A percentile compares a stretch with the other conserved stretches of the same genome.
phyloP scores from a whole-genome alignment of 371 early-diverging fungal genomes.

The Rhizomucor miehei region DNA sequence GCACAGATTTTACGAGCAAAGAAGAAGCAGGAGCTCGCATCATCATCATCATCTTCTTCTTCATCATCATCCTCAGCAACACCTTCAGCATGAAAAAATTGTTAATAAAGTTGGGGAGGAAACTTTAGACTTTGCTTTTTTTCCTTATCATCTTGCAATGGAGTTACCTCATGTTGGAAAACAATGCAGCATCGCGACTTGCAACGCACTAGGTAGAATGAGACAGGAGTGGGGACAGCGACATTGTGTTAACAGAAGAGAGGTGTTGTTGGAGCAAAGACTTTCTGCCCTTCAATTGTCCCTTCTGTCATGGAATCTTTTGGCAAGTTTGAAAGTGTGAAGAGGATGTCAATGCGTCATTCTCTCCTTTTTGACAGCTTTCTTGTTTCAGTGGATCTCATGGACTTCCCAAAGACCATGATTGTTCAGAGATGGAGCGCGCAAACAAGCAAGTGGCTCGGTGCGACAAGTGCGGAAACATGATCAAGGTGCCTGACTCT shows the following conservation, averaged over 20 bases:
- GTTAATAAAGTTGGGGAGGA: too few relatives aligned
- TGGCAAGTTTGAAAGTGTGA: neutral
- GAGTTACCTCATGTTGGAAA: conserved; percentile 1
- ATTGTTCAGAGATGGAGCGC: neutral
- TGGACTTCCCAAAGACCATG: neutral
- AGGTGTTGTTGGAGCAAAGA: neutral
- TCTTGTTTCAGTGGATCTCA: neutral
- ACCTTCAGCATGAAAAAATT: neutral
- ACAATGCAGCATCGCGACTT: neutral
- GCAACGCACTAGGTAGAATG: neutral
- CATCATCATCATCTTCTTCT: conserved; percentile 2
- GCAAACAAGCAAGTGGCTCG: neutral
- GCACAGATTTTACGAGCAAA: conserved; percentile 6
- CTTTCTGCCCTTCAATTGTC: neutral
- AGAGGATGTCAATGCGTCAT: neutral
- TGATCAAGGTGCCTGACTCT: neutral
- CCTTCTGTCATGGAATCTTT: neutral
- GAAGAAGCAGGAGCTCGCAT: conserved; percentile 3
- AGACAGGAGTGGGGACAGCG: too few relatives aligned
- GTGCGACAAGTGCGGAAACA: neutral
- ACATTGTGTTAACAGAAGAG: too few relatives aligned
- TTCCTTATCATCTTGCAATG: neutral
- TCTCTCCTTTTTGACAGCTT: neutral
- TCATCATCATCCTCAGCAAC: neutral
- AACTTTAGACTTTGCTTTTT: neutral